Evolutionary conservation across 2,329 filamentous ascomycete genomes (phyloP), one percentile per base, ranked within the genome.

Genomic region (Podosphaera xanthii): DNA sequence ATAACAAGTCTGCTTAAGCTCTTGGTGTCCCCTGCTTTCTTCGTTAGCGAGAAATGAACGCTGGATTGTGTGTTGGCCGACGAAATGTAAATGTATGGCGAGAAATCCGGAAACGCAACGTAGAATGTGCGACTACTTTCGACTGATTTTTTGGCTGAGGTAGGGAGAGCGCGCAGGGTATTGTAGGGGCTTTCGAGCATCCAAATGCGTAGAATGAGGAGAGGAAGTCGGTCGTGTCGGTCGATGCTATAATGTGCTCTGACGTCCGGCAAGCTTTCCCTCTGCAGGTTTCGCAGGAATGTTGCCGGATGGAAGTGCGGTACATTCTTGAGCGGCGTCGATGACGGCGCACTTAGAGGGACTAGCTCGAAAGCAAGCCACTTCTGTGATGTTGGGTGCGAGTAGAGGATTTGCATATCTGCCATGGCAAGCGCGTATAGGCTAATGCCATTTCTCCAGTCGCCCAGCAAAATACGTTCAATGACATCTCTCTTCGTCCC

Each of bases 181-280:
- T 84, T 85, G 69, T 94, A 94, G 0, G 87, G 87, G 0, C 86
- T 87, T 68, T 92, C 84, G 62, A 88, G 74, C 60, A 90, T 79
- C 66, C 88, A 86, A 53, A 94, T 82, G 57, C 87, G 81, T n/a
- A 94, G 72, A 34, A 92, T 75, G 0, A 86, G 77, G 3, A 92
- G 73, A 0, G 86, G 80, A n/a, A 85, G 74, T 1, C 76, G 75
- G 58, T 78, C 75, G 58, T 86, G 83, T n/a, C 83, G 79, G 63
- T 85, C 82, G 61, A 92, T 79, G 65, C 87, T 83, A 69, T 87
- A 92, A 70, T 94, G 86, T 4, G 86, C 85, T 70, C 92, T 94
- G 64, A 90, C 79, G 60, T 92, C 78, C 0, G 87, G 86, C 1
- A 87, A 75, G 22, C 89, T 77, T 67, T 90, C 83, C 48, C 76